These are phyloP conservation scores for Triangularia setosa DNA, from an alignment of 2,329 filamentous ascomycete species.

Conservation along the genomic window DNA sequence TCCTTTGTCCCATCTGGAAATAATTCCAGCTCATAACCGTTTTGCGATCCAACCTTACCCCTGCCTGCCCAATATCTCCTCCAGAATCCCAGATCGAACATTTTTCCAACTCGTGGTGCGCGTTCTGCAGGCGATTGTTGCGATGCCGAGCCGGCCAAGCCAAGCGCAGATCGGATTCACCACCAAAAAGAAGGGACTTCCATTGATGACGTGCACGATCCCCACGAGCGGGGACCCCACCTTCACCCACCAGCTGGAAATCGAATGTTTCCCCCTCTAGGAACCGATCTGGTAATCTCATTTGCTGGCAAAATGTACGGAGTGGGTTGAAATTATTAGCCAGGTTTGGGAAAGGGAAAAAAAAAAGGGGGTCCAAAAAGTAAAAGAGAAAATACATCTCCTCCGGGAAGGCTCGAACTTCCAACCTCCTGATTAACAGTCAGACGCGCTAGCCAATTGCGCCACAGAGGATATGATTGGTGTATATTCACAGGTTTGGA, in stretches of 20 bases:
- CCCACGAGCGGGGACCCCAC: background rate
- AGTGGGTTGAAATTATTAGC: background rate
- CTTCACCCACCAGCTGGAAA: background rate
- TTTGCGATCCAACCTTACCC: background rate
- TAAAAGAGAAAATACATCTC: too few species aligned
- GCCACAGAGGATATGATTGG: constrained; percentile 34
- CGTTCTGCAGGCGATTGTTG: background rate
- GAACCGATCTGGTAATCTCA: background rate
- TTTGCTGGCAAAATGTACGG: background rate
- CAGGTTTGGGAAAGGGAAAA: background rate
- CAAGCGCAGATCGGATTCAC: background rate
- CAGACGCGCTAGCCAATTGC: constrained; percentile 57
- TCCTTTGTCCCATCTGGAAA: background rate
- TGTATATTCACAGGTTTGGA: background rate
- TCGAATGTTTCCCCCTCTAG: background rate
- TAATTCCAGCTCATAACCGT: background rate
- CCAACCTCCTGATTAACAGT: constrained; percentile 45
- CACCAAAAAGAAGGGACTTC: background rate
- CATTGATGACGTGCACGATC: background rate
- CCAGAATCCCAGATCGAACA: background rate
- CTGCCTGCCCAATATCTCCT: background rate
- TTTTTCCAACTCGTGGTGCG: background rate
- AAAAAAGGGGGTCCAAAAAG: background rate
- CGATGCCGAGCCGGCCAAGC: background rate
- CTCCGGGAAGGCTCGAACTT: constrained; percentile 14